Conservation (phyloP, 768 basidiomycete genomes). For the Lanmaoa pseudosensibilis region DNA sequence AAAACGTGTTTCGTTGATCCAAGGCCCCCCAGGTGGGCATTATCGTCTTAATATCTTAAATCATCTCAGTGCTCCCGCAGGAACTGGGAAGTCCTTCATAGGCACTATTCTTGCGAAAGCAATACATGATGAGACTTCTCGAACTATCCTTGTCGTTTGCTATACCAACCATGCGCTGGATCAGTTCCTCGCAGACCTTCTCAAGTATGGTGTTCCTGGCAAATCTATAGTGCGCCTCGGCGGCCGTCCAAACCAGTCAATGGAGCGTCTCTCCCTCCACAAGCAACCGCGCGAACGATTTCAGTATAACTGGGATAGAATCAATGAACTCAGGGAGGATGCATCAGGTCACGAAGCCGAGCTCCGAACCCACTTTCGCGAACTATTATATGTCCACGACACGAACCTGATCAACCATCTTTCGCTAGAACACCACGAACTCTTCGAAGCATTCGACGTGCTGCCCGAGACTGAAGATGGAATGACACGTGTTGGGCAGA, state of each 20-base stretch:
- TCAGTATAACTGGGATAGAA: constrained; percentile 2
- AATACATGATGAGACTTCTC: constrained; percentile 46
- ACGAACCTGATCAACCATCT: constrained; percentile 39
- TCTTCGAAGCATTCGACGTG: constrained; percentile 43
- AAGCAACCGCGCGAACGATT: neutral
- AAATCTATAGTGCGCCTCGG: constrained; percentile 52
- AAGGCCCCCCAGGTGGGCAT: constrained; percentile 64
- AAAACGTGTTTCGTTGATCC: constrained; percentile 58
- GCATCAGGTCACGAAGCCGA: constrained; percentile 36
- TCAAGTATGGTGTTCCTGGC: constrained; percentile 53
- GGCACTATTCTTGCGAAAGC: constrained; percentile 62
- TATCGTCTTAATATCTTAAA: neutral
- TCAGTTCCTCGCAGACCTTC: constrained; percentile 63
- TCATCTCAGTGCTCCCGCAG: constrained; percentile 31
- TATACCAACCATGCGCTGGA: constrained; percentile 76
- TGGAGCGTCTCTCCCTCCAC: constrained; percentile 44
- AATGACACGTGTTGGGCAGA: constrained; percentile 44
- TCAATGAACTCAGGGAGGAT: constrained; percentile 28
- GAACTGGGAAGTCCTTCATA: constrained; percentile 73
- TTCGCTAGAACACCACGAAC: constrained; percentile 46
- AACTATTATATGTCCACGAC: constrained; percentile 26
- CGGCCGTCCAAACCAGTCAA: constrained; percentile 50
- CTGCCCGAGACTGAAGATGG: constrained; percentile 39
- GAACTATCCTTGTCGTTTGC: constrained; percentile 62
- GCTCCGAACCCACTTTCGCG: constrained; percentile 8